Conservation (phyloP, 2,329 filamentous ascomycete genomes). For the Pyrenophora tritici-repentis region DNA sequence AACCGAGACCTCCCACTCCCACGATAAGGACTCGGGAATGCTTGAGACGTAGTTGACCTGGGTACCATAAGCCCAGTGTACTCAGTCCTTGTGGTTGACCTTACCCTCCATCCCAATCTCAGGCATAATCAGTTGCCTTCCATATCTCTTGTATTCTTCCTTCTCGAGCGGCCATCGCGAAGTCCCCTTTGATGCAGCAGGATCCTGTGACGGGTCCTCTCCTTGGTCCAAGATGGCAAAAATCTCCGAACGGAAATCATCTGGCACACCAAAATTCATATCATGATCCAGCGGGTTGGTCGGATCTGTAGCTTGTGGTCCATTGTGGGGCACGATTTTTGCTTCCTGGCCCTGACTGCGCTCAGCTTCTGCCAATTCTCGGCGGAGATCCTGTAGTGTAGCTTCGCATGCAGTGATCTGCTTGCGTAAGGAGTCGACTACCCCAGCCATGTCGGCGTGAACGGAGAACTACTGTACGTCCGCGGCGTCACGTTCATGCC, state of each 20-base stretch:
- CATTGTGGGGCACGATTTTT: constrained; percentile 27
- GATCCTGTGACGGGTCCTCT: constrained; percentile 1
- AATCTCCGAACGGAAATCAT: constrained; percentile 51
- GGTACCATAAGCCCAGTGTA: background rate
- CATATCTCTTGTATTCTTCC: constrained; percentile 85
- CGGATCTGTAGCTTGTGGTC: constrained; percentile 22
- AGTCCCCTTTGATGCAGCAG: constrained; percentile 6
- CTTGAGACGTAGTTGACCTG: constrained; percentile 77
- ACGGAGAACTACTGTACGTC: constrained; percentile 1
- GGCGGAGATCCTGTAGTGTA: constrained; percentile 47
- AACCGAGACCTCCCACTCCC: constrained; percentile 87
- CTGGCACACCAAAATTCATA: constrained; percentile 49
- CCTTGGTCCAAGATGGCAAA: constrained; percentile 43
- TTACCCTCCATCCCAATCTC: constrained; percentile 75
- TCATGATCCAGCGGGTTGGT: constrained; percentile 41
- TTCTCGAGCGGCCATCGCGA: constrained; percentile 67
- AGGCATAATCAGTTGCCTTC: constrained; percentile 86
- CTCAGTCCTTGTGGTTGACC: constrained; percentile 7
- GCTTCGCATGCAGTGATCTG: constrained; percentile 52
- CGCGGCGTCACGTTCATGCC: constrained; percentile 5
- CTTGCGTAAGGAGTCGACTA: constrained; percentile 47
- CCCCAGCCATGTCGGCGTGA: constrained; percentile 16
- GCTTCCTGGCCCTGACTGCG: constrained; percentile 36
- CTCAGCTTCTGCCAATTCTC: constrained; percentile 52
- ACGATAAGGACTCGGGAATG: constrained; percentile 76